Percentiles rank a stretch among this genome's conserved stretches.
These are phyloP conservation scores for Trifolium subterraneum DNA, from an alignment of 306 rosid genomes.

Conservation along the genomic window DNA sequence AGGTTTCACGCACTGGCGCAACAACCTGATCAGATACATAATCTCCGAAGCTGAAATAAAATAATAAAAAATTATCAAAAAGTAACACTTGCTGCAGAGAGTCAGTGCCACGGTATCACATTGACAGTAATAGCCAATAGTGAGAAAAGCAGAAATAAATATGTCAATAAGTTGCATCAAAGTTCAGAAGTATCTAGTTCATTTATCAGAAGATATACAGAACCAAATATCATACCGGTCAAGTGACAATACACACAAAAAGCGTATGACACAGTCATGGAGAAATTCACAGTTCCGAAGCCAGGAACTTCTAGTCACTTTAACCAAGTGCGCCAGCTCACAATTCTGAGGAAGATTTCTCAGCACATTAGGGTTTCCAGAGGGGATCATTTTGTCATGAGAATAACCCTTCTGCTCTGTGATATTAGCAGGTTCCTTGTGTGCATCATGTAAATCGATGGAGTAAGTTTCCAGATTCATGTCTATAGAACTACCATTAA, in stretches of 20 bases:
- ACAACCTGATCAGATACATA: slow-evolving; percentile 99
- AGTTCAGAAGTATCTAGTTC: slow-evolving; percentile 11
- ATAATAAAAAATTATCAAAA: slow-evolving; percentile 35
- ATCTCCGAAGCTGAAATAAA: slow-evolving; percentile 91
- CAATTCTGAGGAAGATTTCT: slow-evolving; percentile 62
- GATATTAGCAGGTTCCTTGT: slow-evolving; percentile 43
- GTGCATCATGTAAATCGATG: slow-evolving; percentile 42
- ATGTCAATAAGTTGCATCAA: slow-evolving; percentile 1
- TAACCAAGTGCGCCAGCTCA: slow-evolving; percentile 72
- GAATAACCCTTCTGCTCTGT: slow-evolving; percentile 50
- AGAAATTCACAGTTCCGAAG: slow-evolving; percentile 85
- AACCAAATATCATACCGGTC: slow-evolving; percentile 74
- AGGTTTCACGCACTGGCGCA: slow-evolving; percentile 98
- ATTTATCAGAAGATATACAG: slow-evolving; percentile 26
- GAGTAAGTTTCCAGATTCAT: slow-evolving; percentile 56
- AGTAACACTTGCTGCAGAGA: slow-evolving; percentile 9
- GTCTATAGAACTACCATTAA: slow-evolving; percentile 50
- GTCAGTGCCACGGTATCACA: not conserved
- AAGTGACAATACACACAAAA: slow-evolving; percentile 84
- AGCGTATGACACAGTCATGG: slow-evolving; percentile 91
- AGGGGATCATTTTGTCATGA: slow-evolving; percentile 49
- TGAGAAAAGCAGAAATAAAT: slow-evolving; percentile 13
- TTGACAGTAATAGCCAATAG: slow-evolving; percentile 6
- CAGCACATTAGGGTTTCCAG: slow-evolving; percentile 51
- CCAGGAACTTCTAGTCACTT: slow-evolving; percentile 88